Conservation (phyloP, 2,329 filamentous ascomycete species). For the Fusarium guadeloupense region DNA sequence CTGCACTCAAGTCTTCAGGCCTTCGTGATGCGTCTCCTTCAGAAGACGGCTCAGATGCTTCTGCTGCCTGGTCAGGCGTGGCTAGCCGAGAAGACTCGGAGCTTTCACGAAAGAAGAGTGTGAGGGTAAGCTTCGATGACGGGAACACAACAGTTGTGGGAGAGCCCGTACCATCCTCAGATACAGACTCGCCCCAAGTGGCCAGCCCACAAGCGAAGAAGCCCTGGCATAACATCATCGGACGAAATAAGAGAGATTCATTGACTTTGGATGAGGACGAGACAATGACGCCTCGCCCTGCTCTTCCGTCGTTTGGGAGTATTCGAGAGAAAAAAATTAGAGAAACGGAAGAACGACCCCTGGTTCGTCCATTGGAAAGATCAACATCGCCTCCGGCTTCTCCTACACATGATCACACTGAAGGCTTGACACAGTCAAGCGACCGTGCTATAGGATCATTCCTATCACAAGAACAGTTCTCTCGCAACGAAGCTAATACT, state of each 20-base stretch:
- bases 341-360: constrained; percentile 63
- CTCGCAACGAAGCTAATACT: constrained; percentile 64
- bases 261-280: constrained; percentile 67
- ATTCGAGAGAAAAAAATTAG: constrained; percentile 69
- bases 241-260: constrained; percentile 58
- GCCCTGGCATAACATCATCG: constrained; percentile 62
- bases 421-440: constrained; percentile 61
- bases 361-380: constrained; percentile 63
- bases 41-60: constrained; percentile 58
- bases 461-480: constrained; percentile 62
- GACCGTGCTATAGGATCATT: constrained; percentile 68
- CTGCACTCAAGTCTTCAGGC: constrained; percentile 73
- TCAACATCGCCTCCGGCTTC: constrained; percentile 40
- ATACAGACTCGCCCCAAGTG: constrained; percentile 52
- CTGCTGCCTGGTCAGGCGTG: constrained; percentile 42
- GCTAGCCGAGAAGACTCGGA: constrained; percentile 50
- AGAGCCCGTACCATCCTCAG: constrained; percentile 52
- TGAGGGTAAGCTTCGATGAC: constrained; percentile 83
- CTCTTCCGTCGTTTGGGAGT: constrained; percentile 79
- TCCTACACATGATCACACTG: constrained; percentile 30
- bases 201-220: constrained; percentile 52
- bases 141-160: constrained; percentile 64
- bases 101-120: constrained; percentile 67
- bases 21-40: constrained; percentile 63
- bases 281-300: constrained; percentile 77